Evolutionary conservation across 305 asterid genomes (phyloP), one percentile per base, ranked within the genome.

Genomic region (Rubia tinctorum): DNA sequence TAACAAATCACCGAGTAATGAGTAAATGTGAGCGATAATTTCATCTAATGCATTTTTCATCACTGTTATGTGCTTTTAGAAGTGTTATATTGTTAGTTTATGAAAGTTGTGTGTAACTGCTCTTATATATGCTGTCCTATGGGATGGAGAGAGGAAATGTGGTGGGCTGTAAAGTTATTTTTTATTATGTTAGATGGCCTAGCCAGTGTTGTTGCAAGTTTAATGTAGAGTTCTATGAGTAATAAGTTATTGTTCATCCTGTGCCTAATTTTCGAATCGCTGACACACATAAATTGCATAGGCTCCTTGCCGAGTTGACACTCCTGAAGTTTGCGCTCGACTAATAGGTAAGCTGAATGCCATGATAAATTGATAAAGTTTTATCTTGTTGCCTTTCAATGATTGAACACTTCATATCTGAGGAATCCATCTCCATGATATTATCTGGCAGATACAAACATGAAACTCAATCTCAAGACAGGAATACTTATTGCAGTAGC

Each of bases 231-330:
- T 34, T 63, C 11, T 30, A 23, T 10, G 11, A 30, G 23, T 39
- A 4, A n/a, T 66, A 18, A 66, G 8, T 12, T 73, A 27, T 47
- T 64, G 7, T 45, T 7, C 55, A 69, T 59, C 40, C 20, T 71
- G 13, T 42, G 39, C 45, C 39, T 58, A 58, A n/a, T 78, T 47
- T 40, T 71, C 40, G 68, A 43, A 62, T 64, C 56, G 73, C 47
- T 78, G 10, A 65, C 40, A 47, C 71, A 61, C 12, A 69, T 49
- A 47, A 56, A 69, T 74, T 78, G 64, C 77, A 10, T 65, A 94
- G 99, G 99, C 97, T 66, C 97, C 97, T 80, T 84, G 84, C 80
- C 89, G 91, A 37, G 91, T 91, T 68, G 93, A 94, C 81, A 87
- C 97, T 6, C 92, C 96, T 20, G 96, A 90, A 78, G 97, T 90